Base-by-base conservation (phyloP, 192 early-diverging fungal genomes). In the Rhizophlyctis rosea region DNA sequence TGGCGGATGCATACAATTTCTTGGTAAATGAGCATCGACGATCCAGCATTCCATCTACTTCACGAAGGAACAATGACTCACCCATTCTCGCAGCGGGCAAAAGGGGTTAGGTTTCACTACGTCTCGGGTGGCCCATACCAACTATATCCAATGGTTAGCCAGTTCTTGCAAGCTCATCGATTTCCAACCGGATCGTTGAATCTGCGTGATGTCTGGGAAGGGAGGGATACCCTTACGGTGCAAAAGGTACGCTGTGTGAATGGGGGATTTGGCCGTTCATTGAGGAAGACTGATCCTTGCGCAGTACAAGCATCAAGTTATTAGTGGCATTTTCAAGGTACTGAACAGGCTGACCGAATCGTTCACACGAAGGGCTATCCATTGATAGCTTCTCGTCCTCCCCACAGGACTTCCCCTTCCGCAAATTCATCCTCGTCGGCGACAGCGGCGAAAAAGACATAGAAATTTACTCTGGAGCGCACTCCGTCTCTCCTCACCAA, bases 371-470 rank as follows among this genome's bases (percentile, higher is more conserved):
- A n/a, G n/a, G n/a, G n/a, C n/a, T n/a, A n/a, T n/a, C n/a, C n/a
- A n/a, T n/a, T n/a, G n/a, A n/a, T n/a, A n/a, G n/a, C n/a, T n/a
- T n/a, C n/a, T n/a, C n/a, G n/a, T n/a, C n/a, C n/a, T 74, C 82
- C 16, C 61, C 86, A 33, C 51, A 72, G 36, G 85, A 87, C 64
- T 95, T 93, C 50, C 91, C 91, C 4, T 56, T 84, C 4, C 81
- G 92, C 49, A 87, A 87, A 64, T 97, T 89, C 65, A 88, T 97
- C 57, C 75, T 97, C 11, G 83, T 97, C 3, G 95, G 95, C 24
- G 95, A 97, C 67, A 86, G 87, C 54, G 95, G 92, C 44, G 92
- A 97, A 71, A 76, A 87, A 33, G 95, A 97, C 58, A 72, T 91
- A 48, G 90, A 93, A 60, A 87, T 88, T 56, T 95, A 91, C 53